These are phyloP conservation scores for Odonthalia washingtoniensis DNA, from an alignment of 31 red algal species.

Conservation along the genomic window DNA sequence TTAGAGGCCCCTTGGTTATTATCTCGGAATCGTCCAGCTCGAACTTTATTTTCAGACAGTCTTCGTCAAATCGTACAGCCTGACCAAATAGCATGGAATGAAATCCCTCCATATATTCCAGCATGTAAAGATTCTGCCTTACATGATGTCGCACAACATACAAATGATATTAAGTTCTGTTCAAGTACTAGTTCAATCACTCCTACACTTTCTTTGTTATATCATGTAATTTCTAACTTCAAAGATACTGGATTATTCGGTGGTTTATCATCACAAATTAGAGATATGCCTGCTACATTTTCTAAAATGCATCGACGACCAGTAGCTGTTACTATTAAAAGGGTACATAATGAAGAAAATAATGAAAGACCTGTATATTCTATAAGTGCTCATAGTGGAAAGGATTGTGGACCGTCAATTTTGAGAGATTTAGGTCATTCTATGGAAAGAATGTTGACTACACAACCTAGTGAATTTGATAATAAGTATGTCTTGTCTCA, in stretches of 20 bases:
- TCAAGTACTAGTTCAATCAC: slow-evolving; percentile 86
- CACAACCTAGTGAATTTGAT: slow-evolving; percentile 52
- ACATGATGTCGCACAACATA: slow-evolving; percentile 46
- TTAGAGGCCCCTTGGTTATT: slow-evolving; percentile 57
- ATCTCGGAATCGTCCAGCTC: not conserved
- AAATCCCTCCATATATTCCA: slow-evolving; percentile 74
- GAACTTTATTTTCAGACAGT: slow-evolving; percentile 13
- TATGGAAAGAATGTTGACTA: slow-evolving; percentile 90
- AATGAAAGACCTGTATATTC: slow-evolving; percentile 44
- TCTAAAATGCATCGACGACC: slow-evolving; percentile 69
- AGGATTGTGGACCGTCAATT: slow-evolving; percentile 53
- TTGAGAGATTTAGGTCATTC: slow-evolving; percentile 83
- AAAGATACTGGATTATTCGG: slow-evolving; percentile 75
- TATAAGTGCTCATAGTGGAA: slow-evolving; percentile 56
- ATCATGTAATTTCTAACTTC: slow-evolving; percentile 86
- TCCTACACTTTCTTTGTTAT: slow-evolving; percentile 68
- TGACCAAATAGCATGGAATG: slow-evolving; percentile 72
- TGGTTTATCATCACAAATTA: slow-evolving; percentile 64
- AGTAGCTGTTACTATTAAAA: slow-evolving; percentile 63
- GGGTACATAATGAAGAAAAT: not conserved
- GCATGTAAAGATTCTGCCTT: slow-evolving; percentile 73
- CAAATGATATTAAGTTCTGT: slow-evolving; percentile 47
- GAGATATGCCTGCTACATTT: slow-evolving; percentile 72
- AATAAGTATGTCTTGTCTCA: slow-evolving; percentile 48
- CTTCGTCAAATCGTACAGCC: slow-evolving; percentile 72